Evolutionary conservation across 1,284 basidiomycete species (phyloP).

Genomic region (Naganishia liquefaciens): DNA sequence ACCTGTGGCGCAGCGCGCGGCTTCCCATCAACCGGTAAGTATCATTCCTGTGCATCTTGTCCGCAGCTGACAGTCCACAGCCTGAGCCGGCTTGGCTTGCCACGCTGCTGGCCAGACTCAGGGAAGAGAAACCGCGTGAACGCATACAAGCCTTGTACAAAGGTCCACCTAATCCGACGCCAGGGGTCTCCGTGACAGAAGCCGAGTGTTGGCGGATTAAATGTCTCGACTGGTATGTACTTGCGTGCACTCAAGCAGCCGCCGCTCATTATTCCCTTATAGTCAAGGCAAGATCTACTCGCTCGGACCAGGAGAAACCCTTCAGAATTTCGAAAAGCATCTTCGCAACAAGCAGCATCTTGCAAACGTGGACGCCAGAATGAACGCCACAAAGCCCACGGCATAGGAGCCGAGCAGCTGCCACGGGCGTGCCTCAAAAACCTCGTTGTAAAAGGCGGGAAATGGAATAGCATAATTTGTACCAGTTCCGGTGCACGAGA

Average conservation of each 20-base stretch:
- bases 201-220: constrained; percentile 84
- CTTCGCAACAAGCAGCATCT: constrained; percentile 74
- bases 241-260: background rate
- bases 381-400: constrained; percentile 15
- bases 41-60: background rate
- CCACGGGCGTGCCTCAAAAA: background rate
- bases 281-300: constrained; percentile 73
- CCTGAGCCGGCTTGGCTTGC: constrained; percentile 72
- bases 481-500: too few species aligned
- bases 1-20: constrained; percentile 8
- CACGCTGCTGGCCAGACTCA: constrained; percentile 65
- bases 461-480: background rate
- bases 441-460: background rate
- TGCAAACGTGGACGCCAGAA: constrained; percentile 57
- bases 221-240: constrained; percentile 74
- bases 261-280: background rate
- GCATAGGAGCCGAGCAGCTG: constrained; percentile 1
- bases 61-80: constrained; percentile 4
- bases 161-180: constrained; percentile 56
- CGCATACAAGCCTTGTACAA: constrained; percentile 72
- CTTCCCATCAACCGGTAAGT: constrained; percentile 12
- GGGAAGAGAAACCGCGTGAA: constrained; percentile 75
- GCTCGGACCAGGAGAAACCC: constrained; percentile 82
- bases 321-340: constrained; percentile 92
- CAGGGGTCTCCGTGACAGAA: constrained; percentile 42